phyloP scores from a whole-genome alignment of 1,284 basidiomycete genomes.

The Ganoderma lingzhi region DNA sequence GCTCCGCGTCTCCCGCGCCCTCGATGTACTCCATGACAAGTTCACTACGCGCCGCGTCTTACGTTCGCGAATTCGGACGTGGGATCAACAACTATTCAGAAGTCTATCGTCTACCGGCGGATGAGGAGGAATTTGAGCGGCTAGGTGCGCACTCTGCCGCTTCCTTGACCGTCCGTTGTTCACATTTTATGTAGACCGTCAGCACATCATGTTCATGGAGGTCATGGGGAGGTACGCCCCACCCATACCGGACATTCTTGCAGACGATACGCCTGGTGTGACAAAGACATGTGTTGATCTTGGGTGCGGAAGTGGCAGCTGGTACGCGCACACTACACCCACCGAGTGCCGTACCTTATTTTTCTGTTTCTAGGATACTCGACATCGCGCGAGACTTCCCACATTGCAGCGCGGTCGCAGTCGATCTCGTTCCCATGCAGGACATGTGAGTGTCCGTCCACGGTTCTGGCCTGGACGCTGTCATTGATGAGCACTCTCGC shows the following conservation, averaged over 20 bases:
- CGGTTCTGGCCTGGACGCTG: neutral
- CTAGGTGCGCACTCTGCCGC: slow-evolving; percentile 55
- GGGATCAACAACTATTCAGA: slow-evolving; percentile 80
- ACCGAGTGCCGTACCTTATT: slow-evolving; percentile 13
- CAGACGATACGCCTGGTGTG: slow-evolving; percentile 62
- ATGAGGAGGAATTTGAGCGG: slow-evolving; percentile 75
- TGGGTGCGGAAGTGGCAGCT: slow-evolving; percentile 80
- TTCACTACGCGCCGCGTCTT: slow-evolving; percentile 64
- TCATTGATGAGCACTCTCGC: slow-evolving; percentile 17
- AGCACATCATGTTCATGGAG: slow-evolving; percentile 69
- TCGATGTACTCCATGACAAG: slow-evolving; percentile 75
- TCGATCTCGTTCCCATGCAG: slow-evolving; percentile 82
- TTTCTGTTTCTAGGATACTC: slow-evolving; percentile 63
- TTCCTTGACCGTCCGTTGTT: slow-evolving; percentile 11
- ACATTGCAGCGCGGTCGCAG: slow-evolving; percentile 69
- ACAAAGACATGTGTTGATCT: slow-evolving; percentile 75
- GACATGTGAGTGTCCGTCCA: slow-evolving; percentile 54
- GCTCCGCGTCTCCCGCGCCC: slow-evolving; percentile 68
- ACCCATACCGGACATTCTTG: slow-evolving; percentile 62
- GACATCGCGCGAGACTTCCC: slow-evolving; percentile 78
- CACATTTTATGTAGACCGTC: slow-evolving; percentile 56
- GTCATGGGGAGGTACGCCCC: slow-evolving; percentile 73
- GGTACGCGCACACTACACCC: slow-evolving; percentile 52
- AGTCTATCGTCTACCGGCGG: slow-evolving; percentile 77
- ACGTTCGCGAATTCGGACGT: slow-evolving; percentile 72